Conservation (phyloP, 2,329 filamentous ascomycete species). For the Eurotiales sp. region DNA sequence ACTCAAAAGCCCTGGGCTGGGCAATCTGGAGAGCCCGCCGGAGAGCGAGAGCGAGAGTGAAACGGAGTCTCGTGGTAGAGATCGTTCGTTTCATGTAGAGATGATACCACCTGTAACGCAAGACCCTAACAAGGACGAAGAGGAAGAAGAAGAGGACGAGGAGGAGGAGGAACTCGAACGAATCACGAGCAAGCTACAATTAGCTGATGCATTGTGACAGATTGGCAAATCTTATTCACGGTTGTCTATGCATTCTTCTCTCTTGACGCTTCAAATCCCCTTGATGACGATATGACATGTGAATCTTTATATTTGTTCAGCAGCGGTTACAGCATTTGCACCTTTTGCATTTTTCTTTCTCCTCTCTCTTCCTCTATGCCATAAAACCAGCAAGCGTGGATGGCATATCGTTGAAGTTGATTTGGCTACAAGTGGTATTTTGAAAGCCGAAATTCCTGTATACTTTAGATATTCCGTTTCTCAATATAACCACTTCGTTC, state of each 20-base stretch:
- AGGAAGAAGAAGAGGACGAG: constrained; percentile 2
- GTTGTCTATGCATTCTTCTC: neutral
- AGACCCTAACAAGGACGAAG: neutral
- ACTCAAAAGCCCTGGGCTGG: constrained; percentile 13
- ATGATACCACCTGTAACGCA: neutral
- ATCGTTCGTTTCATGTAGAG: neutral
- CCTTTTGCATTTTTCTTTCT: neutral
- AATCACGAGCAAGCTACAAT: constrained; percentile 8
- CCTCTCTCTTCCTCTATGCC: neutral
- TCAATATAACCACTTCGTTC: neutral
- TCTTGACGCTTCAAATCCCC: constrained; percentile 1
- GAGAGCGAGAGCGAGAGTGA: constrained; percentile 14
- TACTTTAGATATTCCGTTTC: neutral
- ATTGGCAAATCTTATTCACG: neutral
- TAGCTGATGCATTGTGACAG: constrained; percentile 12
- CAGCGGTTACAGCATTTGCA: neutral
- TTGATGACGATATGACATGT: constrained; percentile 10
- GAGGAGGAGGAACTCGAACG: constrained; percentile 4
- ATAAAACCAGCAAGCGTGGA: neutral
- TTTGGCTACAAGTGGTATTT: neutral
- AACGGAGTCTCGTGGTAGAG: constrained; percentile 3
- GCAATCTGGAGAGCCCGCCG: constrained; percentile 10
- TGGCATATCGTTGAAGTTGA: neutral
- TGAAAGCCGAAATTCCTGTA: too few relatives aligned
- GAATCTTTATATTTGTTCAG: neutral